Evolutionary conservation across 768 basidiomycete genomes (phyloP).

Genomic region (Sutorius australiensis): DNA sequence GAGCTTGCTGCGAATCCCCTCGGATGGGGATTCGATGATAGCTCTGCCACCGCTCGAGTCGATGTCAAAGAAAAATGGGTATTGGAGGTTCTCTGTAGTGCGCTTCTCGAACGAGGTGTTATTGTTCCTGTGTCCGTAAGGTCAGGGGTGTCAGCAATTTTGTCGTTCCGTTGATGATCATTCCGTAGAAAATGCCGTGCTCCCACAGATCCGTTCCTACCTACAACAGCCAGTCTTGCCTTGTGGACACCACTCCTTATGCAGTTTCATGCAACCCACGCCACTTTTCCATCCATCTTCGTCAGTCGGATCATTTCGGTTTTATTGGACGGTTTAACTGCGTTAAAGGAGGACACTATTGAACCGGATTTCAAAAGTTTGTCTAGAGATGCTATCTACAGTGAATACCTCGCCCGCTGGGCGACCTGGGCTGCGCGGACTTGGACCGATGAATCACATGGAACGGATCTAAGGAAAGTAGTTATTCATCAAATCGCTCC

Average conservation of each 20-base stretch:
- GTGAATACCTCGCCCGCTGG: constrained; percentile 67
- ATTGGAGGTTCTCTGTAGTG: constrained; percentile 62
- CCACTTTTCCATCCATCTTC: constrained; percentile 49
- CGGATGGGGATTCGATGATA: constrained; percentile 41
- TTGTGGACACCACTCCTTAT: constrained; percentile 66
- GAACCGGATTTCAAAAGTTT: constrained; percentile 17
- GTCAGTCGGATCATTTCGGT: constrained; percentile 41
- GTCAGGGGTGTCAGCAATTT: constrained; percentile 39
- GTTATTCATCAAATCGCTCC: constrained; percentile 44
- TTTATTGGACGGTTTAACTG: constrained; percentile 24
- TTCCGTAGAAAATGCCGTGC: constrained; percentile 52
- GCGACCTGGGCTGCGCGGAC: constrained; percentile 53
- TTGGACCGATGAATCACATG: constrained; percentile 33
- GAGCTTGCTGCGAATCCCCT: constrained; percentile 43
- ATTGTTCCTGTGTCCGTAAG: constrained; percentile 83
- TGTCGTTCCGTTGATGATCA: constrained; percentile 2
- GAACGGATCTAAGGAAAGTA: constrained; percentile 44
- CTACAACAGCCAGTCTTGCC: constrained; percentile 48
- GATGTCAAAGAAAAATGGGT: constrained; percentile 64
- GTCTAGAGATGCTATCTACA: constrained; percentile 43
- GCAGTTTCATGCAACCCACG: constrained; percentile 55
- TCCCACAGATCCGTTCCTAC: constrained; percentile 41
- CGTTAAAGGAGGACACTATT: constrained; percentile 14
- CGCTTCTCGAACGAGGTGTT: constrained; percentile 63
- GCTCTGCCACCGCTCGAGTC: constrained; percentile 32